Base-by-base conservation (phyloP, 441 rosid genomes). In the Adansonia rubrostipa region DNA sequence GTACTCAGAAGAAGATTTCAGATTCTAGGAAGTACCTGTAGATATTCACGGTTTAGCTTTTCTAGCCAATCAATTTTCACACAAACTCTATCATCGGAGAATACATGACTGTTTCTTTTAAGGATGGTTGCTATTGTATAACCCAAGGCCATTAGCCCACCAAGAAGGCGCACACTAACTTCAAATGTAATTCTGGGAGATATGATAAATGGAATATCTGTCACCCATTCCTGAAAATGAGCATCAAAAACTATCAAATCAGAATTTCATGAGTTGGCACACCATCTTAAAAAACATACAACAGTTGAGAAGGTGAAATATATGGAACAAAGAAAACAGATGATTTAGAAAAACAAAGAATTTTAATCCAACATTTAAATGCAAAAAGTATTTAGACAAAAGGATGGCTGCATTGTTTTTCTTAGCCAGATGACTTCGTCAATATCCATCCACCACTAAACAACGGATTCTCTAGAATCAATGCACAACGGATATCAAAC, bases 131-230 rank as follows among this genome's bases (percentile, higher is more conserved):
- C 96, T 81, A 96, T 96, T 57, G 98, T 96, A 85, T 96, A 96
- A 74, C 98, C 99, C 83, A 96, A 81, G 68, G 99, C 97, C 99
- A 96, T 96, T 69, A 96, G 89, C 77, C 99, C 98, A 80, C 99
- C 98, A 79, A 96, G 99, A 77, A 96, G 95, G 73, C 98, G 97
- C 78, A 96, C 99, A 53, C 96, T 91, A 71, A 96, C 99, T 92
- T 93, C 98, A 87, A 96, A 96, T 10, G 96, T 93, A 82, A 96
- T 96, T 87, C 99, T 89, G 68, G 99, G 99, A 54, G 99, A 94
- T 85, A 96, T 96, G 50, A 96, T 97, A 86, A 96, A 96, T 44
- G 99, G 99, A 80, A 20, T 79, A 88, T 96, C 99, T 0, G 92
- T 93, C 83, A 94, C 97, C 95, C 94, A 90, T 87, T 96, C 99